A percentile compares a stretch with the other conserved stretches of the same genome.
Conservation (phyloP, 495 filamentous ascomycete species). For the Penicillium argentinense region DNA sequence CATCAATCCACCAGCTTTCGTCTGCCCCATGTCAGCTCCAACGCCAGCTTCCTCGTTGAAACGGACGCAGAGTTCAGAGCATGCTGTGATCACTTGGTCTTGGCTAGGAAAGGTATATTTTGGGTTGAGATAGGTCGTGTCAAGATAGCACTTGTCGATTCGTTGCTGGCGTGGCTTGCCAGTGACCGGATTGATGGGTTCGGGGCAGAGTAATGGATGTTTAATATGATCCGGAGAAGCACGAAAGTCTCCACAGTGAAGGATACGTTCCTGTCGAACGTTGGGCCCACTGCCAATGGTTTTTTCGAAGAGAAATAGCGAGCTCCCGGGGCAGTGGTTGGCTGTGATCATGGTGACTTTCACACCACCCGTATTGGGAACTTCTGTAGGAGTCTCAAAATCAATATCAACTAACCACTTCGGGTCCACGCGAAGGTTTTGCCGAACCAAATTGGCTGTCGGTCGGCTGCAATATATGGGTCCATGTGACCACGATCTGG, state of each 20-base stretch:
- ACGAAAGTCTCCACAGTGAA: conserved; percentile 96
- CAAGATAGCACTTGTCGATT: conserved; percentile 92
- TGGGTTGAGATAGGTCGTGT: conserved; percentile 95
- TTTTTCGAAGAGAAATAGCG: conserved; percentile 91
- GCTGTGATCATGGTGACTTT: conserved; percentile 92
- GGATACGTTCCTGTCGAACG: conserved; percentile 65
- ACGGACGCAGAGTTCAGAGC: conserved; percentile 81
- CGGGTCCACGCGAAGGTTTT: conserved; percentile 80
- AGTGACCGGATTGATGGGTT: conserved; percentile 64
- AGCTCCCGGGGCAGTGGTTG: conserved; percentile 96
- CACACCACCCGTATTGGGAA: conserved; percentile 77
- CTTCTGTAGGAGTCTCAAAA: conserved; percentile 78
- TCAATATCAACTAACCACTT: conserved; percentile 84
- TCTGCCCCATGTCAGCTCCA: conserved; percentile 38
- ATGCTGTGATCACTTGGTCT: conserved; percentile 79
- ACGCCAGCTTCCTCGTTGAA: conserved; percentile 58
- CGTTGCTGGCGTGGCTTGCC: conserved; percentile 76
- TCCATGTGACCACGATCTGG: conserved; percentile 84
- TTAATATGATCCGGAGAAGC: conserved; percentile 83
- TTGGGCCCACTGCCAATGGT: conserved; percentile 57
- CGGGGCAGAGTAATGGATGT: conserved; percentile 77
- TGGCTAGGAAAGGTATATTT: conserved; percentile 94
- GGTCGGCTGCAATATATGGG: conserved; percentile 95
- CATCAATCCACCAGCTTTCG: conserved; percentile 55
- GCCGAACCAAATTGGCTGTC: conserved; percentile 84